phyloP scores from a whole-genome alignment of 2,329 filamentous ascomycete species.

The Penicillium hordei region DNA sequence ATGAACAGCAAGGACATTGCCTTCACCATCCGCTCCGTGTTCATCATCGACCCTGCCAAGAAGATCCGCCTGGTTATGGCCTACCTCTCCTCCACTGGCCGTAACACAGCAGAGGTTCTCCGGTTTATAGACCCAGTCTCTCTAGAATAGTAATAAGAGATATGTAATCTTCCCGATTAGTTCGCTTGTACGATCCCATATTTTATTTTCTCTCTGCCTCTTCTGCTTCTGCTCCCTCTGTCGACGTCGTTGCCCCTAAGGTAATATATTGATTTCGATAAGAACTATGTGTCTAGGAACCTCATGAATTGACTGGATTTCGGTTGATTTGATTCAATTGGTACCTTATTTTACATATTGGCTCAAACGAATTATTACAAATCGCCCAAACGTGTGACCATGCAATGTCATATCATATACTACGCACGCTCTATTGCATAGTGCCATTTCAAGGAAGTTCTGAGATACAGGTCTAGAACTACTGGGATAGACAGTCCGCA shows the following conservation, averaged over 20 bases:
- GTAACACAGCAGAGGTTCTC: slow-evolving; percentile 76
- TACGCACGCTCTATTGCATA: not conserved
- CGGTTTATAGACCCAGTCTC: slow-evolving; percentile 66
- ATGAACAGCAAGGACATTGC: slow-evolving; percentile 70
- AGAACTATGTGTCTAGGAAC: too few species aligned
- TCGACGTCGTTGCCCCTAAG: too few species aligned
- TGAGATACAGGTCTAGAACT: not conserved
- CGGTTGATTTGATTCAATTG: not conserved
- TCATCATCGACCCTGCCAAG: slow-evolving; percentile 92
- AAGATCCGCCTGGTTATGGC: slow-evolving; percentile 89
- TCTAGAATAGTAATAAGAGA: slow-evolving; percentile 78
- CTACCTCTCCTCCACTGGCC: slow-evolving; percentile 88
- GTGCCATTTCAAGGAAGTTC: not conserved
- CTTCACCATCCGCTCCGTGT: slow-evolving; percentile 92
- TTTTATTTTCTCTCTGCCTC: slow-evolving; percentile 14
- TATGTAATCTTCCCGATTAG: too few species aligned
- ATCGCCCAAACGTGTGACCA: not conserved
- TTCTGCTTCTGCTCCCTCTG: too few species aligned
- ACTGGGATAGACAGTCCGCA: not conserved
- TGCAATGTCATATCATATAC: too few species aligned
- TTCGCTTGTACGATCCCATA: too few species aligned
- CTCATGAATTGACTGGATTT: not conserved
- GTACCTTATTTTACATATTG: not conserved
- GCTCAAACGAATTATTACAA: not conserved
- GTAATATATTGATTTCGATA: too few species aligned